Base-by-base conservation (phyloP, 2,329 filamentous ascomycete species). In the Triangularia setosa region DNA sequence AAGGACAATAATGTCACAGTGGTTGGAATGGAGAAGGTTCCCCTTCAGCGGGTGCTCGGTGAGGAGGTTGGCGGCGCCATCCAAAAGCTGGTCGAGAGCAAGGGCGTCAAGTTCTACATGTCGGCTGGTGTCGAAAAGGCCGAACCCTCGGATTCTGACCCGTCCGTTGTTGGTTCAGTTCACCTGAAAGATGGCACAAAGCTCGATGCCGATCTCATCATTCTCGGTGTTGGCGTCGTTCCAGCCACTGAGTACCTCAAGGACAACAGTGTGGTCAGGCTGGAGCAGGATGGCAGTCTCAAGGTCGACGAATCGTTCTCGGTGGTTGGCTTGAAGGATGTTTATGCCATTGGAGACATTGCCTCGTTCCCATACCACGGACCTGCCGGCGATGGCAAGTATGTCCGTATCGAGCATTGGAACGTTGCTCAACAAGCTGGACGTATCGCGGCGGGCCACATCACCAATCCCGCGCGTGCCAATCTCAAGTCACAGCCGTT, bases 341-440 rank as follows among this genome's bases (percentile, higher is more conserved):
- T 97, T 60, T 99, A 91, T 74, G 95, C 95, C 14, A 87, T 99
- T 66, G 94, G 94, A 60, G 95, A 99, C 75, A 98, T 99, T 67
- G 93, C 95, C 12, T 93, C 91, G 0, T 97, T 92, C 77, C 95
- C 95, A 0, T 99, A 99, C 80, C 85, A 92, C 75, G 95, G 95
- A 1, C 95, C 95, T 0, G 93, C 91, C 24, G 90, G 92, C 25
- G 84, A 90, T 16, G 92, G 91, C 67, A 83, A 83, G 54, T 83
- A 84, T 18, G 86, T 90, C 0, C 89, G 95, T 68, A 97, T 98
- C 73, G 95, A 99, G 81, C 95, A 99, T 76, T 99, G 95, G 95
- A 94, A 97, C 77, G 95, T 99, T 2, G 95, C 95, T 4, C 95
- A 98, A 74, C 97, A 98, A 73, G 83, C 91, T 1, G 95, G 95